Base-by-base conservation (phyloP, 768 basidiomycete species). In the Sporobolomyces pararoseus region DNA sequence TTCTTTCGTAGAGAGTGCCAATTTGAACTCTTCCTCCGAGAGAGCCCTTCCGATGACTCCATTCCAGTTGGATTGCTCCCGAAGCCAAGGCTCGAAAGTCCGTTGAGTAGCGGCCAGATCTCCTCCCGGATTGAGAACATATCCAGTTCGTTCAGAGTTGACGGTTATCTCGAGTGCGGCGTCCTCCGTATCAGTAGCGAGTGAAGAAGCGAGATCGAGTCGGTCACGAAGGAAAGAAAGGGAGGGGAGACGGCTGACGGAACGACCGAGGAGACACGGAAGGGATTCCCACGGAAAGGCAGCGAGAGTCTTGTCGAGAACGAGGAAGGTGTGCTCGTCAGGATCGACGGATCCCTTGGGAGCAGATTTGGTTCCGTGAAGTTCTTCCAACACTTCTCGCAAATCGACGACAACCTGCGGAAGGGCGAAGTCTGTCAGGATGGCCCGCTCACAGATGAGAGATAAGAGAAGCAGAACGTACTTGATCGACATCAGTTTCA, bases 251-350 rank as follows among this genome's bases (percentile, higher is more conserved):
- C 96, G 88, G 77, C 90, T 93, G 77, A 97, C 85, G 62, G 92
- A 90, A 57, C 87, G 83, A 13, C 89, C 90, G 49, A 90, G 84
- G 16, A 98, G 81, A 49, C 88, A 84, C 0, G 95, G 93, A 19
- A 97, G 86, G 31, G 89, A 94, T 80, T 98, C 96, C 95, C 95
- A 98, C 3, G 96, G 94, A 64, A 98, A 83, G 0, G 86, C 86
- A 76, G 93, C 90, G 16, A 94, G 81, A 67, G 89, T 87, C 80
- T 90, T 90, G 79, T 97, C 96, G 57, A 98, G 83, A 25, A 95
- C 85, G 69, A 98, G 82, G 81, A 97, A 95, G 42, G 87, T 79
- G 77, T 98, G 95, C 49, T 86, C 83, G 75, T 89, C 88, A 7
- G 66, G 61, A 78, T 10, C 67, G 54, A 7, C 61, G 70, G 19